Conservation (phyloP, 169 alveolate species). For the Amoebophrya sp. region DNA sequence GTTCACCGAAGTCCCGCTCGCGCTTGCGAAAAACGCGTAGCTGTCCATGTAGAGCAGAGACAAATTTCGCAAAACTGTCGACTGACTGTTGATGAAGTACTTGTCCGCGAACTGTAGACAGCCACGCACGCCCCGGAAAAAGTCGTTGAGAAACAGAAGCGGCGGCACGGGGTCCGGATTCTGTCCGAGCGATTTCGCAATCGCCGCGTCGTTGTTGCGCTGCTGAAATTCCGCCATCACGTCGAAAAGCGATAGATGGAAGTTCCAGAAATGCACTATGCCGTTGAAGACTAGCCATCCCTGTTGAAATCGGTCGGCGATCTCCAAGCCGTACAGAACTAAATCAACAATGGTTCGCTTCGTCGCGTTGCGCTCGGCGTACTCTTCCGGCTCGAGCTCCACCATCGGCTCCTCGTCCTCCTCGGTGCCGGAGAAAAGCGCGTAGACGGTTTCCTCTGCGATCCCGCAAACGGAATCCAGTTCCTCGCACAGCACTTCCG, state of each 20-base stretch:
- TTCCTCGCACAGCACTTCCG: conserved; percentile 37
- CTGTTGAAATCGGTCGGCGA: conserved; percentile 37
- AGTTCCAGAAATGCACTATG: conserved; percentile 44
- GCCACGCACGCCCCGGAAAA: not conserved
- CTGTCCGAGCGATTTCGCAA: not conserved
- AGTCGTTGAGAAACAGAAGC: not conserved
- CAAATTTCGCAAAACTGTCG: not conserved
- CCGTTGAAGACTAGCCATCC: conserved; percentile 44
- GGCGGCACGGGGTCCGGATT: not conserved
- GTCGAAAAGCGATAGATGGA: conserved; percentile 35
- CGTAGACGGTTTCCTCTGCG: not conserved
- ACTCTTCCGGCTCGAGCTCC: not conserved
- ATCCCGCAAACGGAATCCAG: not conserved
- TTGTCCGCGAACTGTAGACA: not conserved
- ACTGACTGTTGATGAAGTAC: not conserved
- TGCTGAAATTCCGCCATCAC: not conserved
- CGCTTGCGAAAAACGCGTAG: not conserved
- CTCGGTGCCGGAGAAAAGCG: not conserved
- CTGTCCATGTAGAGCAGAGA: not conserved
- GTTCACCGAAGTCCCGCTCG: no score
- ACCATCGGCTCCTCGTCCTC: not conserved
- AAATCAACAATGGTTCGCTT: not conserved
- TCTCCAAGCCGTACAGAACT: conserved; percentile 37
- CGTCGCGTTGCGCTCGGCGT: not conserved
- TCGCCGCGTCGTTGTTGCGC: not conserved